A percentile compares a stretch with the other conserved stretches of the same genome.
Evolutionary conservation across 2,329 filamentous ascomycete species (phyloP).

Genomic region (Phaeosphaeria sp.): DNA sequence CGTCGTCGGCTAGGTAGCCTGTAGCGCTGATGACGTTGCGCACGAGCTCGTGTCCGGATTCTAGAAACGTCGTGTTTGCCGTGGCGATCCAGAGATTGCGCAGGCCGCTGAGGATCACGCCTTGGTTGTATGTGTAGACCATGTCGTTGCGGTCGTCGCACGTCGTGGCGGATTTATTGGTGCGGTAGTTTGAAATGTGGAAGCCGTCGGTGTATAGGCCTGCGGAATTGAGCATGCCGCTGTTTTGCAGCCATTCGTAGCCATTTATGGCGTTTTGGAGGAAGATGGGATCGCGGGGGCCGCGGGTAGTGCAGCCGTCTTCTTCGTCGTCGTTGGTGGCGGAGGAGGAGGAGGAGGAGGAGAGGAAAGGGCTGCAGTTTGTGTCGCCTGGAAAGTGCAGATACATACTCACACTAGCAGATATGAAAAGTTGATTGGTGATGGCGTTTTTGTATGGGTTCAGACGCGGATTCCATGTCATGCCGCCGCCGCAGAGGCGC

Average conservation of each 20-base stretch:
- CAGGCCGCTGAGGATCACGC: conserved; percentile 82
- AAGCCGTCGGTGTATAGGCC: conserved; percentile 88
- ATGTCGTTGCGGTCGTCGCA: conserved; percentile 86
- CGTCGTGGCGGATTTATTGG: conserved; percentile 66
- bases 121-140: conserved; percentile 97
- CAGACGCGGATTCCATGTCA: conserved; percentile 83
- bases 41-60: conserved; percentile 81
- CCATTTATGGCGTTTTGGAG: conserved; percentile 76
- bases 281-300: conserved; percentile 65
- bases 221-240: conserved; percentile 78
- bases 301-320: conserved; percentile 3
- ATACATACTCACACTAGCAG: conserved; percentile 88
- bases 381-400: conserved; percentile 82
- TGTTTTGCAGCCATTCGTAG: conserved; percentile 79
- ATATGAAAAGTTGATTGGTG: conserved; percentile 88
- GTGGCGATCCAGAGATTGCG: conserved; percentile 82
- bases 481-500: conserved; percentile 80
- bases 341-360: conserved; percentile 64
- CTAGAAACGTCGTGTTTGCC: conserved; percentile 71
- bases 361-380: conserved; percentile 72
- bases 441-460: conserved; percentile 93
- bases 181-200: conserved; percentile 72
- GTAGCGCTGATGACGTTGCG: conserved; percentile 77
- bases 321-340: conserved; percentile 13
- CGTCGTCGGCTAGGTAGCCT: conserved; percentile 62